Evolutionary conservation across 768 basidiomycete species (phyloP).

Genomic region (Leccinum subgranulosum): DNA sequence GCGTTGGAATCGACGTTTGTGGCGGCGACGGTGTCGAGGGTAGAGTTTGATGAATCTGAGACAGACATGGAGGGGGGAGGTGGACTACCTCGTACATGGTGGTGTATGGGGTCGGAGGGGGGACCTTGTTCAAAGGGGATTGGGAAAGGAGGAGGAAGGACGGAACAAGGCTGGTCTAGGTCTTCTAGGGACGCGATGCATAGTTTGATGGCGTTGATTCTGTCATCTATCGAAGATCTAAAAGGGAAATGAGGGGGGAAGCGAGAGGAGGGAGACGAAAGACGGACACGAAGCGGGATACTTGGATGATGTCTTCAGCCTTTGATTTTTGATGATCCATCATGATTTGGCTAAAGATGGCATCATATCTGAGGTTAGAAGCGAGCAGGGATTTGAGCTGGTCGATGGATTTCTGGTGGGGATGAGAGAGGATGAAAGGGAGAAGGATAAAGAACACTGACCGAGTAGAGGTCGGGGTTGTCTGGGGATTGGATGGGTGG

Average conservation of each 20-base stretch:
- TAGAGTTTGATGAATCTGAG: slow-evolving; percentile 16
- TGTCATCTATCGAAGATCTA: slow-evolving; percentile 36
- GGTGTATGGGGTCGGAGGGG: background rate
- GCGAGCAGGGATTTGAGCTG: slow-evolving; percentile 28
- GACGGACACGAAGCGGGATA: slow-evolving; percentile 42
- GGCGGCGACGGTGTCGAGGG: slow-evolving; percentile 2
- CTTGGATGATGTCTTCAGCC: slow-evolving; percentile 36
- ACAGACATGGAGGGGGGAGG: slow-evolving; percentile 15
- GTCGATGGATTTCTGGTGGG: slow-evolving; percentile 24
- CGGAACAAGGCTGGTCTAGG: background rate
- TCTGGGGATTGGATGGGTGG: slow-evolving; percentile 6
- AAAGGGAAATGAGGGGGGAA: background rate
- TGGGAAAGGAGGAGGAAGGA: background rate
- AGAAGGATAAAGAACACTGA: background rate
- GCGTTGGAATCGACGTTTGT: background rate
- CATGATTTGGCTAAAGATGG: slow-evolving; percentile 23
- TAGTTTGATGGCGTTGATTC: slow-evolving; percentile 38
- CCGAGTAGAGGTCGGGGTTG: slow-evolving; percentile 20
- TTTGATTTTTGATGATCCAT: slow-evolving; percentile 18
- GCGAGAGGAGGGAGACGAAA: background rate
- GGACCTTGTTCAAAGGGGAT: slow-evolving; percentile 1
- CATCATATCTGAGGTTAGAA: slow-evolving; percentile 15
- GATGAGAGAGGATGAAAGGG: background rate
- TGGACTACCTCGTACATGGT: slow-evolving; percentile 2
- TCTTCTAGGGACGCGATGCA: slow-evolving; percentile 25